phyloP scores from a whole-genome alignment of 345 rosid species.

The Abelmoschus esculentus region DNA sequence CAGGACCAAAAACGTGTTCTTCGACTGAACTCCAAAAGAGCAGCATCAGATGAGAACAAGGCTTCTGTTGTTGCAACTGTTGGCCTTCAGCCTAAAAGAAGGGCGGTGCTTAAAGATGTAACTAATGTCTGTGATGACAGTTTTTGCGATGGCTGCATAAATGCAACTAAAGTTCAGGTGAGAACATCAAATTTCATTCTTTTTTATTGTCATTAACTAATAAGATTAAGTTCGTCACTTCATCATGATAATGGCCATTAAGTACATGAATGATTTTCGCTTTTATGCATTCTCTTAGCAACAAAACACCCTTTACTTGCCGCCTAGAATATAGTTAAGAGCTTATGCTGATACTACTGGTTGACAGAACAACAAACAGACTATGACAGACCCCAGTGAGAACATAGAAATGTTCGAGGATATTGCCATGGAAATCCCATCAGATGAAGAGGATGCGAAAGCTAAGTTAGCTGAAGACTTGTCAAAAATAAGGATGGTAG shows the following conservation, averaged over 20 bases:
- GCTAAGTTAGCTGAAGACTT: constrained; percentile 58
- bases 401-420: constrained; percentile 22
- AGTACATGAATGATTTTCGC: not conserved
- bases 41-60: constrained; percentile 42
- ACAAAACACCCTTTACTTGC: constrained; percentile 1
- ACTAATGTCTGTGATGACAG: constrained; percentile 36
- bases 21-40: constrained; percentile 32
- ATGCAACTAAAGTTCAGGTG: constrained; percentile 46
- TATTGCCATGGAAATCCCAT: constrained; percentile 27
- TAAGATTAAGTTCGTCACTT: constrained; percentile 3
- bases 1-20: constrained; percentile 49
- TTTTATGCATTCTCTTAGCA: constrained; percentile 1
- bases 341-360: constrained; percentile 10
- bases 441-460: constrained; percentile 42
- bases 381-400: constrained; percentile 26
- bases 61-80: constrained; percentile 23
- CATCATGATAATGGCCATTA: constrained; percentile 7
- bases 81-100: constrained; percentile 55
- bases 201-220: constrained; percentile 2
- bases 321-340: not conserved
- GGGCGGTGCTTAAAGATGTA: constrained; percentile 75
- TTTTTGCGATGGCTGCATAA: constrained; percentile 24
- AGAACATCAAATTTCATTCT: constrained; percentile 4
- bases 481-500: constrained; percentile 69
- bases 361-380: constrained; percentile 42